Evolutionary conservation across 2,329 filamentous ascomycete species (phyloP), one percentile per base, ranked within the genome.

Genomic region (Epichloe sylvatica): DNA sequence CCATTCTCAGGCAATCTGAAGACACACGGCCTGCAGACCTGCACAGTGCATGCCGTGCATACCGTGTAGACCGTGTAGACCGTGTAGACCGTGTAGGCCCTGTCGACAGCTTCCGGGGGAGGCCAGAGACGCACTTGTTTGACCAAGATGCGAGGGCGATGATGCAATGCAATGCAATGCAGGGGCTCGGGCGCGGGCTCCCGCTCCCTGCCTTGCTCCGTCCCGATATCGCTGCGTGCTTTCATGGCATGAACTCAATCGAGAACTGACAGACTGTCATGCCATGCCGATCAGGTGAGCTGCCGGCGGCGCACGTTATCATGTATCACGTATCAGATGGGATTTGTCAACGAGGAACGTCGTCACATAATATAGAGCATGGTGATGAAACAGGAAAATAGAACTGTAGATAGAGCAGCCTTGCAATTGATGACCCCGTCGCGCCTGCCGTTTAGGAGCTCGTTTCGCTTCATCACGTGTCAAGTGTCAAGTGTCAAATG

Each of bases 381-480:
- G 3, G 25, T 30, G 8, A 30, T 30, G 8, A 30, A 9, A 9
- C 25, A 19, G n/a, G 21, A 21, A 19, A 13, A 13, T 9, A 19
- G 3, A 23, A 25, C 13, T 21, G 39, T 5, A 12, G 17, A 11
- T 19, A 9, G 8, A 25, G 19, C 8, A 30, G 11, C 19, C 11
- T 6, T 25, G 21, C 23, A 40, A 21, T 40, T 13, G 46, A 19
- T 19, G 17, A 37, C 13, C 30, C 34, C 12, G n/a, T 47, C 23
- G 46, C 33, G 25, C 23, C 38, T 47, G 23, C 46, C 23, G 21
- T n/a, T 47, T 15, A 7, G 8, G 19, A 41, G 46, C 46, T 41
- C 37, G 33, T 41, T 41, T 21, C 19, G 12, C 36, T 47, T 33
- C 46, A 41, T 47, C 46, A 47, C 46, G 46, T 47, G 46, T 35